Evolutionary conservation across 805 yeast genomes (phyloP), one percentile per base, ranked within the genome.

Genomic region (Saccharomycopsis fermentans): DNA sequence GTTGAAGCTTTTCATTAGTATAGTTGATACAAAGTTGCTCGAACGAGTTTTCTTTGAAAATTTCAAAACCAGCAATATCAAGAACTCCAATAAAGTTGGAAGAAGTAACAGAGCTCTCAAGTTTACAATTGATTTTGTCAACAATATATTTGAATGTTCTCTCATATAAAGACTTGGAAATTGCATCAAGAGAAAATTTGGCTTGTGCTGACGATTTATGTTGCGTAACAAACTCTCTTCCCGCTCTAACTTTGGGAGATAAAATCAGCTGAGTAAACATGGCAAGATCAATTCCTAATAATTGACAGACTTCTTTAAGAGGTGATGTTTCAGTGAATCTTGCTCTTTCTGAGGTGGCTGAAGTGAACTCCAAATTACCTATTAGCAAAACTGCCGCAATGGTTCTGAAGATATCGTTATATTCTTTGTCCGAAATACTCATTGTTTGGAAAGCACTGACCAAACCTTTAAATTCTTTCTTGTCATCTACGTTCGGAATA

Each of bases 1-100:
- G 98, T 73, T 92, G 98, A 66, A 92, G 79, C 73, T 92, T 92
- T 75, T 92, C 99, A 73, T 91, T 91, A 52, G 97, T 97, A 71
- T 91, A 91, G 71, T 91, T 91, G 73, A 91, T 91, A 76, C 99
- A 92, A 73, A 92, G 92, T 72, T 92, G 99, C 73, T 92, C 99
- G 68, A 92, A 92, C 8, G 97, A 90, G 73, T 92, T 92, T 67
- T 81, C 84, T 65, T 89, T 91, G 70, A 92, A 92, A 73, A 92
- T 97, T 73, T 92, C 99, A 71, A 92, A 92, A 26, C 99, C 99
- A 69, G 92, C 92, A 66, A 92, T 92, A 84, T 92, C 99, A 66
- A 92, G 79, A 34, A 92, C 98, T 71, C 99, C 99, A 67, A 92
- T 92, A 64, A 85, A 92, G 57, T 81, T 77, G 24, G 73, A 71